Percentiles rank a stretch among this genome's conserved stretches.
Evolutionary conservation across 1,284 basidiomycete genomes (phyloP).

Genomic region (Cryptococcus sp.): DNA sequence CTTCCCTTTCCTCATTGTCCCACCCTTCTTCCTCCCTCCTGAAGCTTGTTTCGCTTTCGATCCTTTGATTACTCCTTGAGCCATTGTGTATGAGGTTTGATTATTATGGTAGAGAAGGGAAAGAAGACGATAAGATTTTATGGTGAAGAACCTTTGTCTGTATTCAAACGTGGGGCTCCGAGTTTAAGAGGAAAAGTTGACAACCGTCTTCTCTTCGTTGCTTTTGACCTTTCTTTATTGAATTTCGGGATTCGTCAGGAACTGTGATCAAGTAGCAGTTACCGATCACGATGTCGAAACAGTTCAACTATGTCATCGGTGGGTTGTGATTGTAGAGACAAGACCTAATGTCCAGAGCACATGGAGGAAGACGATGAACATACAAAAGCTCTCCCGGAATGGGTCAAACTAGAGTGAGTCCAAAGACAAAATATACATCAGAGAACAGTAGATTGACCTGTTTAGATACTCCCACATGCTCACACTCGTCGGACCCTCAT

Average conservation of each 20-base stretch:
- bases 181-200: too few relatives aligned
- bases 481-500: constrained; percentile 61
- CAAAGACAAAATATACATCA: too few relatives aligned
- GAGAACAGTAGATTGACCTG: constrained; percentile 40
- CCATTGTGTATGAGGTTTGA: constrained; percentile 22
- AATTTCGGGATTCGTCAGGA: too few relatives aligned
- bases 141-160: too few relatives aligned
- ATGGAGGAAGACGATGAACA: constrained; percentile 89
- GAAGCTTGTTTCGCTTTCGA: constrained; percentile 29
- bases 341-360: constrained; percentile 59
- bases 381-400: constrained; percentile 64
- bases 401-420: constrained; percentile 80
- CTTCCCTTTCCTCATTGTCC: constrained; percentile 37
- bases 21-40: constrained; percentile 38
- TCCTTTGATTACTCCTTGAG: constrained; percentile 38
- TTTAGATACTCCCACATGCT: constrained; percentile 64
- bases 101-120: too few relatives aligned
- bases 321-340: neutral
- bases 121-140: too few relatives aligned
- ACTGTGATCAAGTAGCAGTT: too few relatives aligned
- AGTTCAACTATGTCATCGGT: constrained; percentile 45
- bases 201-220: too few relatives aligned
- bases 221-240: too few relatives aligned
- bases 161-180: too few relatives aligned
- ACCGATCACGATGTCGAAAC: constrained; percentile 11